These are phyloP conservation scores for Yamadazyma laniorum DNA, from an alignment of 805 yeast species.

Conservation along the genomic window DNA sequence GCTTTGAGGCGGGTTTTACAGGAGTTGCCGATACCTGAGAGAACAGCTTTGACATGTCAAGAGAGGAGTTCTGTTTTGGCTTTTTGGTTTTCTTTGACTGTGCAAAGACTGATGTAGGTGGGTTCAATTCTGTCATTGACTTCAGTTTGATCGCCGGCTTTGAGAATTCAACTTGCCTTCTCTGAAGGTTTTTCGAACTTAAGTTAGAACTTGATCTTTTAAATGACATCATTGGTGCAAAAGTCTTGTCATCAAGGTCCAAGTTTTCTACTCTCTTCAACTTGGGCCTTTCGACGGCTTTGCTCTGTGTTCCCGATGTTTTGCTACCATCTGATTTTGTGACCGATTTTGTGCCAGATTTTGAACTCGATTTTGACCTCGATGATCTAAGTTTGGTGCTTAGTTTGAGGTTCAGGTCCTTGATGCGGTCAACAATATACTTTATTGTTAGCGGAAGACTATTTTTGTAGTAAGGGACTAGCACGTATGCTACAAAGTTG, in stretches of 20 bases:
- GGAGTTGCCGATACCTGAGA: constrained; percentile 30
- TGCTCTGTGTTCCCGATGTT: background rate
- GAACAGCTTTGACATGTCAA: constrained; percentile 5
- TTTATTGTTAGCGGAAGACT: constrained; percentile 47
- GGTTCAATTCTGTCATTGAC: constrained; percentile 8
- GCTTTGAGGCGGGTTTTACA: constrained; percentile 12
- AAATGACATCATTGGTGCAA: constrained; percentile 33
- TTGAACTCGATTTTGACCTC: background rate
- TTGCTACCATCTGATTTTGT: too few relatives aligned
- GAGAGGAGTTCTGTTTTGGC: constrained; percentile 1
- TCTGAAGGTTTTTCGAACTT: constrained; percentile 36
- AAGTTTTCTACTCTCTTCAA: background rate
- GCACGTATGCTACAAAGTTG: constrained; percentile 51
- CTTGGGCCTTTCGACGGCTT: constrained; percentile 3
- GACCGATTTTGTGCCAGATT: background rate
- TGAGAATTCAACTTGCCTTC: constrained; percentile 42
- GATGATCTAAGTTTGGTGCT: constrained; percentile 14
- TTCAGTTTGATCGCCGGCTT: constrained; percentile 9
- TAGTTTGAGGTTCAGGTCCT: constrained; percentile 43
- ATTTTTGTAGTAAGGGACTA: constrained; percentile 53
- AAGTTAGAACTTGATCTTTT: constrained; percentile 41
- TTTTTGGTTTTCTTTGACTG: constrained; percentile 20
- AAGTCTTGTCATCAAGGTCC: constrained; percentile 18
- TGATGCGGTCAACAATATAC: constrained; percentile 46
- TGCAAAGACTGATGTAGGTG: constrained; percentile 1